These are phyloP conservation scores for Hyaloscypha variabilis DNA, from an alignment of 495 filamentous ascomycete species.

Conservation along the genomic window DNA sequence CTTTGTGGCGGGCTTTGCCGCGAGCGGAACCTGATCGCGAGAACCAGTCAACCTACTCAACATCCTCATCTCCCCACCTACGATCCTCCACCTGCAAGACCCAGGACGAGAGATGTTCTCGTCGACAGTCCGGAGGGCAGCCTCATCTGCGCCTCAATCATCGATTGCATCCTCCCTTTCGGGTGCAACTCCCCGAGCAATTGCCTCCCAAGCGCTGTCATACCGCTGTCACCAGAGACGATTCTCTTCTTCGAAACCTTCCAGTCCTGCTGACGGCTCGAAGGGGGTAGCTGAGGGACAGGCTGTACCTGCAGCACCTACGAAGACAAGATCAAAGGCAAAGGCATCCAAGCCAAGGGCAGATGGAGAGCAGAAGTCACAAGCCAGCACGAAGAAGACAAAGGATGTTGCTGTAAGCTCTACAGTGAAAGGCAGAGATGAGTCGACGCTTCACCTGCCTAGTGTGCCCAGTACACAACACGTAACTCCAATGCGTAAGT, in stretches of 20 bases:
- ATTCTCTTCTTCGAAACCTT: slow-evolving; percentile 61
- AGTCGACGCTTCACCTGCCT: slow-evolving; percentile 62
- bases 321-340: slow-evolving; percentile 41
- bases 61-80: slow-evolving; percentile 7
- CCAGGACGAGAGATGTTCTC: slow-evolving; percentile 45
- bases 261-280: slow-evolving; percentile 53
- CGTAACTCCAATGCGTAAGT: slow-evolving; percentile 65
- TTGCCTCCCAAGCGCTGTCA: slow-evolving; percentile 40
- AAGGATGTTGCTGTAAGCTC: slow-evolving; percentile 33
- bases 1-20: not conserved
- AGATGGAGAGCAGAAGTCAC: slow-evolving; percentile 48
- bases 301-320: slow-evolving; percentile 36
- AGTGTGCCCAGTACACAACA: slow-evolving; percentile 86
- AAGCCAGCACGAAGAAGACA: slow-evolving; percentile 39
- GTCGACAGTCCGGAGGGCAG: slow-evolving; percentile 51
- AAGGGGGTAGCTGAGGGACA: slow-evolving; percentile 45
- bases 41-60: slow-evolving; percentile 16
- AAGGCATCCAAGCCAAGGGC: slow-evolving; percentile 37
- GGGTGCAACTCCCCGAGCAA: slow-evolving; percentile 36
- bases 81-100: slow-evolving; percentile 1
- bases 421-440: slow-evolving; percentile 33
- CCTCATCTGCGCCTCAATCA: slow-evolving; percentile 43
- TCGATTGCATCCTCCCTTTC: slow-evolving; percentile 38
- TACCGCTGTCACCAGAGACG: slow-evolving; percentile 48
- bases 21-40: not conserved